These are phyloP conservation scores for Backusella westeae DNA, from an alignment of 192 early-diverging fungal species.

Conservation along the genomic window DNA sequence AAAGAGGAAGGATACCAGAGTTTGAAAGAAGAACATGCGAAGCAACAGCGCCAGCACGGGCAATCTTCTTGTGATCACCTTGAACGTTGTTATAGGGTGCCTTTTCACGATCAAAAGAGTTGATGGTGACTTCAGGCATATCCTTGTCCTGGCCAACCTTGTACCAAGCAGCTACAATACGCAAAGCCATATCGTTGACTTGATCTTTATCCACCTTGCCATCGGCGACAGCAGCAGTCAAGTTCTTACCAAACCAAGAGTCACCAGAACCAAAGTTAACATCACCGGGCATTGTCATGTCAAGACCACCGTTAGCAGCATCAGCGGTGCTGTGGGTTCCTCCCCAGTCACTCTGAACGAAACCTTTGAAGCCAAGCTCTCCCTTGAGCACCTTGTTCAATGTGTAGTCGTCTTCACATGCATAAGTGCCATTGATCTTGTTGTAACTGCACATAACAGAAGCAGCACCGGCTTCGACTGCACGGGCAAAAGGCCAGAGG, in stretches of 20 bases:
- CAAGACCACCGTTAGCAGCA: constrained; percentile 38
- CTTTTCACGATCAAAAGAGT: background rate
- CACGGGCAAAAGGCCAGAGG: constrained; percentile 54
- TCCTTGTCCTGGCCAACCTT: constrained; percentile 7
- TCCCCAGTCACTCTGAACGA: constrained; percentile 46
- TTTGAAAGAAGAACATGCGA: constrained; percentile 17
- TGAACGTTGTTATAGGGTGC: constrained; percentile 17
- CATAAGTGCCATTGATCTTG: constrained; percentile 50
- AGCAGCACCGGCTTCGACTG: constrained; percentile 50
- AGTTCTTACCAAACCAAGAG: constrained; percentile 18
- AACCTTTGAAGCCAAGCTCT: constrained; percentile 55
- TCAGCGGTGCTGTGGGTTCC: constrained; percentile 32
- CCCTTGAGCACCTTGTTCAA: constrained; percentile 46
- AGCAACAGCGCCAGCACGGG: constrained; percentile 18
- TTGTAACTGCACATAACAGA: constrained; percentile 68
- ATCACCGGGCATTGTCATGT: constrained; percentile 63
- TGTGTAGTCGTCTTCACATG: constrained; percentile 48
- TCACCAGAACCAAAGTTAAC: background rate
- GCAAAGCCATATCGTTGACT: constrained; percentile 18
- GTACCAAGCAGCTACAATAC: constrained; percentile 14
- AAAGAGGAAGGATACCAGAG: constrained; percentile 16
- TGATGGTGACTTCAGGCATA: background rate
- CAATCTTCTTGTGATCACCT: constrained; percentile 10
- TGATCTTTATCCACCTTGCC: background rate
- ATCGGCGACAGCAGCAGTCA: constrained; percentile 7